phyloP scores from a whole-genome alignment of 73 alveolate species.

The Uronychia binucleata region DNA sequence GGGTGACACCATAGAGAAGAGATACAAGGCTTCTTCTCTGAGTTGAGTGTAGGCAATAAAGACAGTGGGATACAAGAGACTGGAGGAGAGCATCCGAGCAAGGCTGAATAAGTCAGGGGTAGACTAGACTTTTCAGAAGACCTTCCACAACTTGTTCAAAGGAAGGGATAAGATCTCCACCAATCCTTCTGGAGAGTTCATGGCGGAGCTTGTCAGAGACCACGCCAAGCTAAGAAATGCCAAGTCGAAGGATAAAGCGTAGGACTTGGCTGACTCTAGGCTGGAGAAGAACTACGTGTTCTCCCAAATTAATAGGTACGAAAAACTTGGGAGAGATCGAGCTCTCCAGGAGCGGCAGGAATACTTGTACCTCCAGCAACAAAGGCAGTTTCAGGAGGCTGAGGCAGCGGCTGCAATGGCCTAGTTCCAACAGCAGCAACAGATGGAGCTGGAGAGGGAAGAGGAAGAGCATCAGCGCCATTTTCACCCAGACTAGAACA shows the following conservation, averaged over 20 bases:
- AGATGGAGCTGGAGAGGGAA: background rate
- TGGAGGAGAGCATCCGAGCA: conserved; percentile 36
- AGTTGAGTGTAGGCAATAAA: conserved; percentile 35
- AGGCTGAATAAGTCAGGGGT: conserved; percentile 53
- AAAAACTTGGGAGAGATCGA: background rate
- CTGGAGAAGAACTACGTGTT: background rate
- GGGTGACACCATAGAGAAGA: background rate
- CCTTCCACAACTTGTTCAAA: conserved; percentile 7
- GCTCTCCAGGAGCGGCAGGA: background rate
- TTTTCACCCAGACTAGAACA: background rate
- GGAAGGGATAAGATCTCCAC: background rate
- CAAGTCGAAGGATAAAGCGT: background rate
- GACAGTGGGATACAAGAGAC: conserved; percentile 33
- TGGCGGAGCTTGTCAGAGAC: background rate
- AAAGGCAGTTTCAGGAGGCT: background rate
- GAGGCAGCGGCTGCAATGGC: no score
- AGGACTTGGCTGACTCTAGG: background rate
- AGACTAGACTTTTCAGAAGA: conserved; percentile 30
- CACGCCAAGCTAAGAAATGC: background rate
- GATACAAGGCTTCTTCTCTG: conserved; percentile 42
- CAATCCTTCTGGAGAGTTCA: background rate
- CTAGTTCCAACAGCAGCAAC: no score
- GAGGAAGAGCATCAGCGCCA: background rate
- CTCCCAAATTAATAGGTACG: background rate
- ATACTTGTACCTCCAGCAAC: background rate